phyloP scores from a whole-genome alignment of 306 rosid species.

The Pterocarpus macrocarpus region DNA sequence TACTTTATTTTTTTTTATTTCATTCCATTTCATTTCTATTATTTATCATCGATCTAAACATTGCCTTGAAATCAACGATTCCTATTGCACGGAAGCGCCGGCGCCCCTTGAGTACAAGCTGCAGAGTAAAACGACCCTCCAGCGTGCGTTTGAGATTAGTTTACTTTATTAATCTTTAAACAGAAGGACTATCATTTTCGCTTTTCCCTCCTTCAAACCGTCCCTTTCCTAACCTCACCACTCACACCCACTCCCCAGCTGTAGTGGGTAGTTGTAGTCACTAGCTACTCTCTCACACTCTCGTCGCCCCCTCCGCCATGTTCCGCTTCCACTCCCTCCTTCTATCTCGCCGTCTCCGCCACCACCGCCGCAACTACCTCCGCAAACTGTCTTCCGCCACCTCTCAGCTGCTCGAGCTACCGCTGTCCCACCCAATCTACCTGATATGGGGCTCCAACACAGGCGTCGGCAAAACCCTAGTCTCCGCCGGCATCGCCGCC shows the following conservation, averaged over 20 bases:
- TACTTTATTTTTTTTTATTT: too few relatives aligned
- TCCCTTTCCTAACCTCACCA: too few relatives aligned
- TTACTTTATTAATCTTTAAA: too few relatives aligned
- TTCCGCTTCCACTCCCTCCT: constrained; percentile 44
- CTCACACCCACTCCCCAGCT: neutral
- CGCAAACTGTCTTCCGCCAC: constrained; percentile 47
- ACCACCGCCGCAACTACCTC: constrained; percentile 35
- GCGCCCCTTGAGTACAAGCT: too few relatives aligned
- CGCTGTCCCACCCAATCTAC: constrained; percentile 83
- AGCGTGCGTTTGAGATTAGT: too few relatives aligned
- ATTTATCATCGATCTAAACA: too few relatives aligned
- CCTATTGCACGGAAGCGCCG: too few relatives aligned
- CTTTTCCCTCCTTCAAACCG: neutral
- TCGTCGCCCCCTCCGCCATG: constrained; percentile 10
- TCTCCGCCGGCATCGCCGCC: constrained; percentile 89
- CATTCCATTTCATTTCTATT: too few relatives aligned
- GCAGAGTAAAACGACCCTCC: too few relatives aligned
- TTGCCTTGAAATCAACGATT: too few relatives aligned
- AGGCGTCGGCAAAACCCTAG: constrained; percentile 91
- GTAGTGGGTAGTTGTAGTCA: neutral
- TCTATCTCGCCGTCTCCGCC: constrained; percentile 42
- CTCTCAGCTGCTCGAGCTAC: constrained; percentile 53
- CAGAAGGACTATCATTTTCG: too few relatives aligned
- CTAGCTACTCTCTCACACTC: neutral
- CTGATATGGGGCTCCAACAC: constrained; percentile 91